phyloP scores from a whole-genome alignment of 306 rosid genomes.

The Notholithocarpus densiflorus region DNA sequence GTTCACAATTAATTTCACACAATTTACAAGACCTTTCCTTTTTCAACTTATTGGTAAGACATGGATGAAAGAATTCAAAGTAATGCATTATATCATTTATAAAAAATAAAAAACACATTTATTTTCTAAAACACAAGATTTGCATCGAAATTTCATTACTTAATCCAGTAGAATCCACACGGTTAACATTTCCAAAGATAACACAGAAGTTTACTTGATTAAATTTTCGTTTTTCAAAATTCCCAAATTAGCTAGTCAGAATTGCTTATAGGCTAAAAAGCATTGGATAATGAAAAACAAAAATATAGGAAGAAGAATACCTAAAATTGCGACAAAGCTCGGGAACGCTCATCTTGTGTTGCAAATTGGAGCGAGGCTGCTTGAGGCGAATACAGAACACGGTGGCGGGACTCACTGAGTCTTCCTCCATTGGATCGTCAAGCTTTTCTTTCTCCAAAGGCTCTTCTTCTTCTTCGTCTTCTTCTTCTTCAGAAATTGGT shows the following conservation, averaged over 20 bases:
- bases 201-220: not conserved
- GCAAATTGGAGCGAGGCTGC: slow-evolving; percentile 74
- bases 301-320: slow-evolving; percentile 21
- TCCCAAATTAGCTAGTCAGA: not conserved
- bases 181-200: not conserved
- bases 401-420: slow-evolving; percentile 55
- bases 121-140: too few relatives aligned
- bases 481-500: slow-evolving; percentile 35
- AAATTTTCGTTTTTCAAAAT: not conserved
- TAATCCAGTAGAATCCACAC: not conserved
- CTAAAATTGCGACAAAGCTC: slow-evolving; percentile 95
- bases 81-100: not conserved
- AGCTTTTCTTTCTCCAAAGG: slow-evolving; percentile 11
- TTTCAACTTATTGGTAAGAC: not conserved
- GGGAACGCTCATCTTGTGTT: slow-evolving; percentile 81
- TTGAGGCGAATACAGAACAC: slow-evolving; percentile 72
- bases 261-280: not conserved
- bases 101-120: too few relatives aligned
- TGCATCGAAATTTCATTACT: not conserved
- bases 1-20: not conserved
- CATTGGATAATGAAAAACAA: not conserved
- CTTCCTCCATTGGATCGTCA: slow-evolving; percentile 71
- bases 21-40: not conserved
- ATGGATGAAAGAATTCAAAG: not conserved
- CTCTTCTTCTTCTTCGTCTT: slow-evolving; percentile 15